Evolutionary conservation across 192 early-diverging fungal species (phyloP), one percentile per base, ranked within the genome.

Genomic region (Coemansia sp.): DNA sequence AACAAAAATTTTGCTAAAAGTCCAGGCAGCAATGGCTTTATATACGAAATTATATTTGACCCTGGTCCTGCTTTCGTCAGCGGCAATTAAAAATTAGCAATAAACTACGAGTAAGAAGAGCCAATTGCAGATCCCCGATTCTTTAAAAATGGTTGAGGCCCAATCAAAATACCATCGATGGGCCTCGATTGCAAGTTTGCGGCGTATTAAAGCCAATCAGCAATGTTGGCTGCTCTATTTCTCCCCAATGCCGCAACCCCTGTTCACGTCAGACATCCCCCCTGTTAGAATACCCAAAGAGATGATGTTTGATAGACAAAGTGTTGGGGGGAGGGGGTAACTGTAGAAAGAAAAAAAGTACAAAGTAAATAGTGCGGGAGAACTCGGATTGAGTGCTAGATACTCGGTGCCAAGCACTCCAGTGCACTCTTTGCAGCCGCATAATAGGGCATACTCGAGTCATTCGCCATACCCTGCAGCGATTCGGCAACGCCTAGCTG

Each of bases 401-500:
- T 15, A 15, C 11, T 41, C 15, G 11, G 15, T 15, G 40, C 13
- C 2, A 67, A 38, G 5, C 22, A 38, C 27, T 61, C 72, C 11
- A 67, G 38, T 10, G 69, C 73, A 38, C 69, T 56, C 24, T 69
- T 58, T 6, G 78, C 78, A 32, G 78, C 69, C 1, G 62, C 58
- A 38, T 34, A 52, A 55, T 59, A 75, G 2, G 78, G 72, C 69
- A 53, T 52, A 1, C 27, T 16, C 5, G 53, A 15, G 35, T 80
- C 73, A 4, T n/a, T 34, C 3, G 68, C 50, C 78, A 80, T 75
- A 32, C 7, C 40, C 16, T 59, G 12, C 66, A 80, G 20, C 3
- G 18, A 27, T 2, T 27, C 39, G 11, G 37, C 41, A 30, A 75
- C 34, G 13, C n/a, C 50, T 15, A 59, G 35, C 12, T 34, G 4